Base-by-base conservation (phyloP, 768 basidiomycete species). In the Phlegmacium glaucopus region DNA sequence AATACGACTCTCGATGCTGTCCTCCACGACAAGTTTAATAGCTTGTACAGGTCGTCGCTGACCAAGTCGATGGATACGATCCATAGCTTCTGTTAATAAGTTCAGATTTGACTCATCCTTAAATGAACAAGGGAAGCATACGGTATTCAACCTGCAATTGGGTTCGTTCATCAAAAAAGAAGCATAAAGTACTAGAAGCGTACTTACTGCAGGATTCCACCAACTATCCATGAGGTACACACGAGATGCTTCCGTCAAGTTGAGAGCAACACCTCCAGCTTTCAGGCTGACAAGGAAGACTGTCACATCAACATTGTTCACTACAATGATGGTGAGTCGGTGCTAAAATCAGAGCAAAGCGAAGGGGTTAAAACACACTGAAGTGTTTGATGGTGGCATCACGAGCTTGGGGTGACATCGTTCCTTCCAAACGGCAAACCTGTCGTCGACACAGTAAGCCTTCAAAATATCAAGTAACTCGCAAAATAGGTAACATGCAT, bases 201-300 rank as follows among this genome's bases (percentile, higher is more conserved):
- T 25, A 59, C 66, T 47, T 69, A 87, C 90, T n/a, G 93, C 93
- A 6, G 94, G 94, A 62, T 98, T 98, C 94, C 94, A 95, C 92
- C 92, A 95, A 54, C 87, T 90, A 62, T 95, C 95, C 93, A 97
- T 95, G 59, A 96, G 78, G 66, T 92, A 95, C 15, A 96, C 93
- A 22, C 90, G 87, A 28, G 90, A 92, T 0, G 94, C 94, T 63
- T 91, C 90, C 0, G 90, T 92, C 55, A 94, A 64, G 62, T 94
- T 94, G 42, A 95, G 74, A 3, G 90, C 91, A 4, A 93, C 93
- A 63, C 94, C 94, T 41, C 95, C 95, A 1, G 95, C 95, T 66
- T 96, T 98, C 61, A 99, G 72, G 52, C 87, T 90, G 58, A 99
- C 92, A 18, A 99, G 79, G 72, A 99, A 98, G n/a, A 99, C 90